These are phyloP conservation scores for Capsicum pubescens DNA, from an alignment of 257 asterid species.

Conservation along the genomic window DNA sequence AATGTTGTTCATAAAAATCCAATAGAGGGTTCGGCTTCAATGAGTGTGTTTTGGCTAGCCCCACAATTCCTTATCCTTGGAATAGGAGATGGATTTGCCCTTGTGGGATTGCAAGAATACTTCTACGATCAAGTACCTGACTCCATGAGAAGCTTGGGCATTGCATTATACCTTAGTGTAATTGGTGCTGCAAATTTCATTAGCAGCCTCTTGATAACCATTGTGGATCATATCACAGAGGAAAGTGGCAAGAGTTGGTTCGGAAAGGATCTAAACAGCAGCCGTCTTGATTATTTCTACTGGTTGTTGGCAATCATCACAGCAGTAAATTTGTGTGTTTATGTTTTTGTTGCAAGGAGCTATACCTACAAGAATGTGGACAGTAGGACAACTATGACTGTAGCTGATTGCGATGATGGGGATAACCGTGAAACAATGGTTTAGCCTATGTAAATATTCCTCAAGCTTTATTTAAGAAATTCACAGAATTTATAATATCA, in stretches of 20 bases:
- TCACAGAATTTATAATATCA: neutral
- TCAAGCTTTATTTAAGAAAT: neutral
- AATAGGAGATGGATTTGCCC: conserved; percentile 67
- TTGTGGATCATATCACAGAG: conserved; percentile 61
- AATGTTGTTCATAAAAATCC: conserved; percentile 34
- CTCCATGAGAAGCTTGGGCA: conserved; percentile 84
- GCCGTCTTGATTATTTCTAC: conserved; percentile 48
- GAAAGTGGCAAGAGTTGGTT: conserved; percentile 64
- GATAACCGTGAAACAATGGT: conserved; percentile 40
- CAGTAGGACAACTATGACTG: conserved; percentile 48
- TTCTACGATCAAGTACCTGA: conserved; percentile 91
- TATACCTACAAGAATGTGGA: conserved; percentile 75
- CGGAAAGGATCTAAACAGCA: conserved; percentile 45
- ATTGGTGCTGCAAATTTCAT: conserved; percentile 72
- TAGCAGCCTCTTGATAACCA: conserved; percentile 64
- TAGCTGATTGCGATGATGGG: conserved; percentile 50
- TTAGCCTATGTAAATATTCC: conserved; percentile 25
- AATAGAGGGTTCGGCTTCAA: conserved; percentile 43
- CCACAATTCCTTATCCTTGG: conserved; percentile 84
- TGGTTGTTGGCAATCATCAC: conserved; percentile 59
- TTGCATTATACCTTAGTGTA: conserved; percentile 76
- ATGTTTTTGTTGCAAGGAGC: conserved; percentile 52
- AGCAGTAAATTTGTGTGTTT: conserved; percentile 49
- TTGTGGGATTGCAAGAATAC: conserved; percentile 87
- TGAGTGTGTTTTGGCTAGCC: conserved; percentile 91